These are phyloP conservation scores for Tetracladium setigerum DNA, from an alignment of 495 filamentous ascomycete genomes.

Conservation along the genomic window DNA sequence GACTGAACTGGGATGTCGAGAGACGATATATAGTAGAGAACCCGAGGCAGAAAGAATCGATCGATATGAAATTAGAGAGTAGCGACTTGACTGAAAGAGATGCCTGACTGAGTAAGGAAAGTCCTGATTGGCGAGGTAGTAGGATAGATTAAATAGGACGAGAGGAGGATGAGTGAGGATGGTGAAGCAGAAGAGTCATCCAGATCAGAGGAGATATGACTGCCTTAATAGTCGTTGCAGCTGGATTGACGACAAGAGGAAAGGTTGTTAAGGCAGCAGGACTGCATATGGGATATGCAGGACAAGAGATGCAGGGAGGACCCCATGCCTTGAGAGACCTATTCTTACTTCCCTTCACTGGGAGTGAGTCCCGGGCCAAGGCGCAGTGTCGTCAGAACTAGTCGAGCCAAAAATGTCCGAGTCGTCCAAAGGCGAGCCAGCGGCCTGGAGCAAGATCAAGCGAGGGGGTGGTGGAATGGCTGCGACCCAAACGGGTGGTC, in stretches of 20 bases:
- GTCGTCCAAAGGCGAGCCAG: conserved; percentile 10
- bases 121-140: conserved; percentile 8
- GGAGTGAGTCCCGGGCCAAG: conserved; percentile 9
- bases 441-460: no score
- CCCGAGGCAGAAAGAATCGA: neutral
- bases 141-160: neutral
- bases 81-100: conserved; percentile 20
- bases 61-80: conserved; percentile 21
- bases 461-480: neutral
- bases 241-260: conserved; percentile 6
- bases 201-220: conserved; percentile 14
- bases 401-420: conserved; percentile 6
- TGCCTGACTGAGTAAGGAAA: conserved; percentile 18
- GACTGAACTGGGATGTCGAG: neutral
- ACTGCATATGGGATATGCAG: conserved; percentile 18
- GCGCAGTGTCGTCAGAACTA: conserved; percentile 8
- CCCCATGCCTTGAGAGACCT: neutral
- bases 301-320: conserved; percentile 14
- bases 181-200: conserved; percentile 22
- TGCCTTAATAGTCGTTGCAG: conserved; percentile 20
- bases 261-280: conserved; percentile 4
- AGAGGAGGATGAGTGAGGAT: neutral
- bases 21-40: conserved; percentile 1
- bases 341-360: neutral
- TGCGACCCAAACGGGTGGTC: conserved; percentile 14